Evolutionary conservation across 805 yeast genomes (phyloP).

Genomic region (Monosporozyma solicola): DNA sequence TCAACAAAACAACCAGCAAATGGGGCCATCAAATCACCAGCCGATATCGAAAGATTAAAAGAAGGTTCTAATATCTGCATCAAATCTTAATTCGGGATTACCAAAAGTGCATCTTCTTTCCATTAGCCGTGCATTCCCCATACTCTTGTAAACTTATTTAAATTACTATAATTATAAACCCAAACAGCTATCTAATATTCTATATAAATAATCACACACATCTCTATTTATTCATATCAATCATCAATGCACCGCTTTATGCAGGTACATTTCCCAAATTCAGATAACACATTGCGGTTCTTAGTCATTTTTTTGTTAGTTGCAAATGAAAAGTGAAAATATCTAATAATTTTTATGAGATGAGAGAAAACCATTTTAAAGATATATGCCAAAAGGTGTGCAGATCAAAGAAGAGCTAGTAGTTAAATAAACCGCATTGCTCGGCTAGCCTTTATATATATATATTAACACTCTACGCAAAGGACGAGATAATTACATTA

Average conservation of each 20-base stretch:
- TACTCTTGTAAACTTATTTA: neutral
- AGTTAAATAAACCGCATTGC: no score
- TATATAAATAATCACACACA: neutral
- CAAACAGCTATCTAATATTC: neutral
- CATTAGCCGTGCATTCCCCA: neutral
- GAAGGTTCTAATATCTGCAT: conserved; percentile 75
- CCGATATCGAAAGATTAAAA: conserved; percentile 41
- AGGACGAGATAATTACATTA: no score
- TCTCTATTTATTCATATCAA: neutral
- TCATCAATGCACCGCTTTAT: neutral
- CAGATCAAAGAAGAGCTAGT: neutral
- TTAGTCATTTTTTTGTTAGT: neutral
- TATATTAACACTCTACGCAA: no score
- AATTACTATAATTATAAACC: neutral
- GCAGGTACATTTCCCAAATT: neutral
- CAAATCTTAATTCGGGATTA: conserved; percentile 35
- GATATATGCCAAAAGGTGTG: neutral
- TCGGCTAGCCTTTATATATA: no score
- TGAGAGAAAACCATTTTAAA: neutral
- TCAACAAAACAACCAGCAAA: conserved; percentile 9
- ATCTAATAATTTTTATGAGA: neutral
- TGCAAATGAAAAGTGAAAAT: neutral
- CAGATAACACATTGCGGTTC: neutral
- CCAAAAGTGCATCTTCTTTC: neutral
- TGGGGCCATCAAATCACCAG: neutral